Base-by-base conservation (phyloP, 805 yeast species). In the Torulaspora quercuum region DNA sequence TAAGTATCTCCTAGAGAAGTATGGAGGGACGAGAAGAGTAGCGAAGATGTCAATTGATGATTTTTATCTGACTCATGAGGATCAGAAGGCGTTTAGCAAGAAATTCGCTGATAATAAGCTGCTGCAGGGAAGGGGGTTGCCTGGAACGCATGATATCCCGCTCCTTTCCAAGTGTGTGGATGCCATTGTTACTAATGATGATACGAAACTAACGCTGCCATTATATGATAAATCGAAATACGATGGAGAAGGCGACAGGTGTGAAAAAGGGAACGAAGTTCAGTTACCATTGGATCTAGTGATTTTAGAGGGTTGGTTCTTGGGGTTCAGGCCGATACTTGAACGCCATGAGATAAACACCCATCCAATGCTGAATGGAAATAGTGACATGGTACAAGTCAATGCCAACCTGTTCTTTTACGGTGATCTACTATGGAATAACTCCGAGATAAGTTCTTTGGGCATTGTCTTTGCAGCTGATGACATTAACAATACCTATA, bases 261-360 rank as follows among this genome's bases (percentile, higher is more conserved):
- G 58, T 5, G 65, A 65, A 0, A 49, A 37, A 6, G 43, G 48
- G 0, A 44, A 64, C 3, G 37, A 50, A 3, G 56, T 61, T 4
- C 50, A 51, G 0, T 39, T 42, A 2, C 72, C 73, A 2, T 67
- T 76, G 3, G 86, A 83, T 50, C 72, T 88, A 3, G 70, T 90
- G 3, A 59, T 90, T 2, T 68, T 92, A 25, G 98, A 90, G 62
- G 98, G 97, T 4, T 90, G 98, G 98, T 87, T 89, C 64, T 72
- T 78, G 15, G 97, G 97, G 1, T 90, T 78, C 55, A 44, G 55
- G 4, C 68, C 82, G 1, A 46, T 73, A 12, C 46, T 59, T 1
- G 48, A 58, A 17, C 55, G 55, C 3, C 45, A 44, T 1, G 58
- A 55, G 5, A 30, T 38, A 17, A 13, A 37, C 7, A 35, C 39